These are phyloP conservation scores for Melampsora occidentalis DNA, from an alignment of 1,284 basidiomycete genomes.

Conservation along the genomic window DNA sequence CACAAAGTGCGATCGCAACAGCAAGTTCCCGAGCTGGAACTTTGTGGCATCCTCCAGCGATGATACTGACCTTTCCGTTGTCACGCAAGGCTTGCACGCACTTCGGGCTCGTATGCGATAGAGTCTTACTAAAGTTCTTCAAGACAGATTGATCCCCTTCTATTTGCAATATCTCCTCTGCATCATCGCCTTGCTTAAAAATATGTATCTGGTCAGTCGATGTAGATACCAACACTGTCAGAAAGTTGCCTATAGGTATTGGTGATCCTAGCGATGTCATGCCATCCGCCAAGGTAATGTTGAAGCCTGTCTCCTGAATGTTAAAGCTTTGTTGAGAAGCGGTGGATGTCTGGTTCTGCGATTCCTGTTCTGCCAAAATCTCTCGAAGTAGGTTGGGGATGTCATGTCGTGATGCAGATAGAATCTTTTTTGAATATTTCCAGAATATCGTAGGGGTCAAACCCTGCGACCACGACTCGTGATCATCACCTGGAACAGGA, in stretches of 20 bases:
- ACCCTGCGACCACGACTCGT: conserved; percentile 78
- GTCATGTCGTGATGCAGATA: conserved; percentile 58
- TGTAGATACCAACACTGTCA: background rate
- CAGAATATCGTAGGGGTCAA: conserved; percentile 72
- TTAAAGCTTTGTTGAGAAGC: conserved; percentile 17
- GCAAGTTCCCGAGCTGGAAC: conserved; percentile 15
- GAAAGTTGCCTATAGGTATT: background rate
- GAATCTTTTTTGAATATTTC: conserved; percentile 61
- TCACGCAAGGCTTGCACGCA: conserved; percentile 17
- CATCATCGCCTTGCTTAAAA: background rate
- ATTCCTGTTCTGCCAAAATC: conserved; percentile 54
- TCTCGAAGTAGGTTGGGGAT: conserved; percentile 59
- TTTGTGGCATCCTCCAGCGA: conserved; percentile 15
- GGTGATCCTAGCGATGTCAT: background rate
- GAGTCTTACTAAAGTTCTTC: conserved; percentile 21
- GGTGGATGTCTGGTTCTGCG: background rate
- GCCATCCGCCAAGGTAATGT: conserved; percentile 11
- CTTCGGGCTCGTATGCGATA: conserved; percentile 17
- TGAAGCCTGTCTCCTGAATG: conserved; percentile 7
- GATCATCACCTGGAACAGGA: conserved; percentile 68
- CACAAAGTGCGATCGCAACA: conserved; percentile 33
- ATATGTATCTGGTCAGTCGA: background rate
- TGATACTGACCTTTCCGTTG: conserved; percentile 3
- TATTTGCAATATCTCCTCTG: background rate
- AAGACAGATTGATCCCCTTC: background rate